Percentiles rank a stretch among this genome's conserved stretches.
Evolutionary conservation across 2,329 filamentous ascomycete genomes (phyloP).

Genomic region (Colletotrichum costaricense): DNA sequence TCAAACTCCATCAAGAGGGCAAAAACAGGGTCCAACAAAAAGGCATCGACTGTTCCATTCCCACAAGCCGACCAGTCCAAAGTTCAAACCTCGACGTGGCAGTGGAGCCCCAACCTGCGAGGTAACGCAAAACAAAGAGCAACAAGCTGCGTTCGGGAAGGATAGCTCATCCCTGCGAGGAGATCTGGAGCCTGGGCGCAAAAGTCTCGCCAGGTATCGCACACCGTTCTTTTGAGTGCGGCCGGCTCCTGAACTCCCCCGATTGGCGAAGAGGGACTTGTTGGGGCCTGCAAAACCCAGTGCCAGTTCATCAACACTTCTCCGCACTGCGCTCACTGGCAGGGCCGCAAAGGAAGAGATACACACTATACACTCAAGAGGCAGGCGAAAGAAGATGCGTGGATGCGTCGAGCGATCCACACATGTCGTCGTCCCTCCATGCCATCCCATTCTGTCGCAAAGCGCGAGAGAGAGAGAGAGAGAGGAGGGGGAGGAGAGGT

Average conservation of each 20-base stretch:
- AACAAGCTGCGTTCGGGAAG: constrained; percentile 26
- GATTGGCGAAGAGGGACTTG: constrained; percentile 30
- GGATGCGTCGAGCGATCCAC: constrained; percentile 20
- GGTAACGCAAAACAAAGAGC: constrained; percentile 35
- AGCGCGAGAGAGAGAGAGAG: constrained; percentile 5
- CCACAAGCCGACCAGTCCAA: neutral
- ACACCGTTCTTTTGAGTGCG: constrained; percentile 35
- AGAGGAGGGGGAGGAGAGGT: neutral
- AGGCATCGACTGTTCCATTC: neutral
- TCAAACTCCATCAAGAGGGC: neutral
- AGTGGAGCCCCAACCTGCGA: constrained; percentile 30
- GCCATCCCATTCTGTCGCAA: constrained; percentile 23
- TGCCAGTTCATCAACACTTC: constrained; percentile 29
- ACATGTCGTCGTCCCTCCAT: constrained; percentile 7
- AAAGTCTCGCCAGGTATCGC: constrained; percentile 32
- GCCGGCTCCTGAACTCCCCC: constrained; percentile 29
- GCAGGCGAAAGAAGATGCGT: constrained; percentile 2
- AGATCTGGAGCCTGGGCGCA: constrained; percentile 30
- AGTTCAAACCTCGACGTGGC: constrained; percentile 30
- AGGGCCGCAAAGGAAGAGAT: neutral
- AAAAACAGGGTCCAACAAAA: constrained; percentile 20
- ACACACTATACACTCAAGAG: neutral
- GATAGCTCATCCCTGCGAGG: constrained; percentile 29
- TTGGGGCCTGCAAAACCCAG: constrained; percentile 31
- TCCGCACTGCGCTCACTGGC: constrained; percentile 15